Conservation (phyloP, 176 grass and related monocot genomes). For the Olyra latifolia region DNA sequence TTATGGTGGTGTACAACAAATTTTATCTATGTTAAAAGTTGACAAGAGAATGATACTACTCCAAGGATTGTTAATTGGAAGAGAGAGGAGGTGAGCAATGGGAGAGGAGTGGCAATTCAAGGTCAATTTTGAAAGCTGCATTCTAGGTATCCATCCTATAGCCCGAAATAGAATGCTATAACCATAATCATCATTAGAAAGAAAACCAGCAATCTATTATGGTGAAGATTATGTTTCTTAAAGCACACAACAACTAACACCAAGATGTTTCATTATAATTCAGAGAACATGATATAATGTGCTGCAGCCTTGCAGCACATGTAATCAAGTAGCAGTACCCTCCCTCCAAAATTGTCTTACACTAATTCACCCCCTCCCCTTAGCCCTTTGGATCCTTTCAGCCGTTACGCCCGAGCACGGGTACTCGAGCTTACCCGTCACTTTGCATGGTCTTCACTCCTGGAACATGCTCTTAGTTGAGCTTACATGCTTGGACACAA, state of each 20-base stretch:
- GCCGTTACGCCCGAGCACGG: too few species aligned
- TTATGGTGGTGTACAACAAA: too few species aligned
- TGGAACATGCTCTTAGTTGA: too few species aligned
- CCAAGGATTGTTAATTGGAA: not conserved
- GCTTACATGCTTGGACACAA: too few species aligned
- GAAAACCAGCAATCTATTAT: not conserved
- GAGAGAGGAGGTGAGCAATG: not conserved
- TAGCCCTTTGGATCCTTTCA: too few species aligned
- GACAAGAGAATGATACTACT: not conserved
- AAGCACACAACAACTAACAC: not conserved
- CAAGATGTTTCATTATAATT: not conserved
- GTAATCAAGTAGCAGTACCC: not conserved
- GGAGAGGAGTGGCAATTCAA: not conserved
- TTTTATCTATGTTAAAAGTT: not conserved
- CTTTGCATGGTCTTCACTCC: too few species aligned
- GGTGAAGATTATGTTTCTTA: not conserved
- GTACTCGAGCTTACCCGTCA: too few species aligned
- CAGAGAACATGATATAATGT: not conserved
- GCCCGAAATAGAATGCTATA: not conserved
- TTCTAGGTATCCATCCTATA: too few species aligned
- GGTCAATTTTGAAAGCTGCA: not conserved
- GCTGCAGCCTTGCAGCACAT: not conserved
- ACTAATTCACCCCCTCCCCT: too few species aligned
- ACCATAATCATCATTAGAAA: not conserved
- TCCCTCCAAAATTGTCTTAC: too few species aligned